phyloP scores from a whole-genome alignment of 805 yeast genomes.

The Citeromyces matritensis region DNA sequence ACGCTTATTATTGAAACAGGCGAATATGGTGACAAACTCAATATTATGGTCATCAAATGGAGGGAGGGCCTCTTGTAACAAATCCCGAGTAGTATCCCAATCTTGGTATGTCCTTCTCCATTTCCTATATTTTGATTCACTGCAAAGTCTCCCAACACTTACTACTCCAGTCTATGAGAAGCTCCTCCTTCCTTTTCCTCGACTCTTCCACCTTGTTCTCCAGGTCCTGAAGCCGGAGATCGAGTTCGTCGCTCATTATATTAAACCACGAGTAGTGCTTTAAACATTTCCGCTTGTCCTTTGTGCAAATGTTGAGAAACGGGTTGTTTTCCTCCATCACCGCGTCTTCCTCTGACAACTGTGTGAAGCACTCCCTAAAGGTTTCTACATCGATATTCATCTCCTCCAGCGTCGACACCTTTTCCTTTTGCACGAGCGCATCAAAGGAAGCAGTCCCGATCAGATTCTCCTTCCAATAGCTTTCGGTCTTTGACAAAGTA shows the following conservation, averaged over 20 bases:
- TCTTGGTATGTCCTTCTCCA: neutral
- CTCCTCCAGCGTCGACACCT: neutral
- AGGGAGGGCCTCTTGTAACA: too few relatives aligned
- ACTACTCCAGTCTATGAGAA: constrained; percentile 21
- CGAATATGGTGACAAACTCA: too few relatives aligned
- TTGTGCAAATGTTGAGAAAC: constrained; percentile 22
- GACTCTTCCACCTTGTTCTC: constrained; percentile 7
- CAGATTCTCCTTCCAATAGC: too few relatives aligned
- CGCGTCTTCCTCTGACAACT: constrained; percentile 6
- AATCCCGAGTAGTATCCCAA: too few relatives aligned
- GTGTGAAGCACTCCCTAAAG: constrained; percentile 1
- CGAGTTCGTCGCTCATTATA: constrained; percentile 18
- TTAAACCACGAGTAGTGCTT: constrained; percentile 25
- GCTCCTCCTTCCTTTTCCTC: constrained; percentile 12
- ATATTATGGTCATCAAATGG: too few relatives aligned
- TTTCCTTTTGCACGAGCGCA: neutral
- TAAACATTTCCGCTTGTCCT: constrained; percentile 39
- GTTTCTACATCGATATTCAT: constrained; percentile 2
- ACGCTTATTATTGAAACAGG: too few relatives aligned
- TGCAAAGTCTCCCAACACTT: constrained; percentile 13
- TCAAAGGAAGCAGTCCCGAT: neutral
- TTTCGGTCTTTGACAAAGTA: constrained; percentile 2
- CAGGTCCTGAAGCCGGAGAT: constrained; percentile 14
- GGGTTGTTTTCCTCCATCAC: constrained; percentile 5
- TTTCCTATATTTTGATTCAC: neutral